Evolutionary conservation across 2,329 filamentous ascomycete species (phyloP), one percentile per base, ranked within the genome.

Genomic region (Fusarium buxicola): DNA sequence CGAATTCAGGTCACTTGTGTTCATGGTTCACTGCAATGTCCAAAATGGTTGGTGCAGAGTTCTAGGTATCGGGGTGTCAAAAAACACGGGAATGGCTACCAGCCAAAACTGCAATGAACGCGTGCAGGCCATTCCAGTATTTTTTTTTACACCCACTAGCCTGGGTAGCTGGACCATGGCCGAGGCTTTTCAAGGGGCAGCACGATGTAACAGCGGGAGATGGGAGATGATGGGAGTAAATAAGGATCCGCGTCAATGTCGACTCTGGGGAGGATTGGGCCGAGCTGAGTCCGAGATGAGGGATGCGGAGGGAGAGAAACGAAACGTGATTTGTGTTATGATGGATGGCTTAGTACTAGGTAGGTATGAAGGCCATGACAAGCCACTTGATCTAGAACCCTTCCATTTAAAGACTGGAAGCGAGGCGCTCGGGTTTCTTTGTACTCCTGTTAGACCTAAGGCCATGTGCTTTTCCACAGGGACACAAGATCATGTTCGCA

Each of bases 221-320:
- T 59, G 49, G 50, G 49, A 58, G 50, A 67, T 59, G 51, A 38
- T 12, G 38, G 40, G 45, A 21, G 21, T 35, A 35, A 50, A 67
- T 38, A 32, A 57, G 38, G 44, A 55, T 50, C 38, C 24, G 34
- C 21, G 50, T 55, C 58, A 43, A 56, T 39, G 48, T 53, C 18
- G 59, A 51, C 50, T 49, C 63, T 56, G 55, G 55, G 60, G 55
- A 53, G 53, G 27, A 35, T 65, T 63, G 43, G 43, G 47, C 61
- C 61, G 58, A 65, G 51, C 58, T 54, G 51, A 34, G 61, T 40
- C 61, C 58, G 68, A 62, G 57, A 65, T 66, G 65, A 56, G 63
- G 55, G 65, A 65, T 56, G 41, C 35, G 36, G 43, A 38, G 36
- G 45, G 44, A 38, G 50, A 51, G 51, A 49, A 54, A 54, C 27